Conservation (phyloP, 257 asterid genomes). For the Solanum phureja region DNA sequence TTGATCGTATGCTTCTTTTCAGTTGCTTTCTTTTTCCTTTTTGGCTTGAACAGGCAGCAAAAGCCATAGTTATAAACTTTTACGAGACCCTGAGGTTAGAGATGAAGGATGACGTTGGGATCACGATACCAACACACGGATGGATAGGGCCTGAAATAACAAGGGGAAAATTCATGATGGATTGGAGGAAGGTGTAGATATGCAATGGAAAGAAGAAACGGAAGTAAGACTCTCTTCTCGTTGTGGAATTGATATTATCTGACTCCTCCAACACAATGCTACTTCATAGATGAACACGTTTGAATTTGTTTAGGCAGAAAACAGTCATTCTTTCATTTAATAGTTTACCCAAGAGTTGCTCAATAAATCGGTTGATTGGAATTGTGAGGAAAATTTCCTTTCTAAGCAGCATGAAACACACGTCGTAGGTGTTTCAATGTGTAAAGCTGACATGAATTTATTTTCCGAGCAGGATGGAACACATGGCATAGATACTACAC, state of each 20-base stretch:
- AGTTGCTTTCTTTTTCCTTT: neutral
- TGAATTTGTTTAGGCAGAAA: neutral
- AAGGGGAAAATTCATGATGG: conserved; percentile 58
- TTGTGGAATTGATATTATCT: neutral
- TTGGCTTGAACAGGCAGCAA: conserved; percentile 44
- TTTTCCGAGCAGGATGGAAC: neutral
- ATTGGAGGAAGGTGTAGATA: conserved; percentile 66
- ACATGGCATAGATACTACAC: neutral
- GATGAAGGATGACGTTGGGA: conserved; percentile 59
- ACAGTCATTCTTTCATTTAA: neutral
- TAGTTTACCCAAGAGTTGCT: neutral
- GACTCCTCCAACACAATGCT: neutral
- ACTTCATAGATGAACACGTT: neutral
- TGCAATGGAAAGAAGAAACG: conserved; percentile 96
- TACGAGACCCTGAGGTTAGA: conserved; percentile 77
- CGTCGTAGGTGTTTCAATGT: neutral
- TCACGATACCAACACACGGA: conserved; percentile 71
- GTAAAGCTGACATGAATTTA: neutral
- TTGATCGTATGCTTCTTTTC: neutral
- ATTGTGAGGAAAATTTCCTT: neutral
- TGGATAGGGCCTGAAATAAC: conserved; percentile 77
- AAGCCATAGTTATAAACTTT: conserved; percentile 62
- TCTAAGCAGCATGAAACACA: neutral
- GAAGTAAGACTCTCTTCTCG: conserved; percentile 26
- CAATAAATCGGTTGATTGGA: neutral